These are phyloP conservation scores for Tulasnella sp. DNA, from an alignment of 768 basidiomycete species.

Conservation along the genomic window DNA sequence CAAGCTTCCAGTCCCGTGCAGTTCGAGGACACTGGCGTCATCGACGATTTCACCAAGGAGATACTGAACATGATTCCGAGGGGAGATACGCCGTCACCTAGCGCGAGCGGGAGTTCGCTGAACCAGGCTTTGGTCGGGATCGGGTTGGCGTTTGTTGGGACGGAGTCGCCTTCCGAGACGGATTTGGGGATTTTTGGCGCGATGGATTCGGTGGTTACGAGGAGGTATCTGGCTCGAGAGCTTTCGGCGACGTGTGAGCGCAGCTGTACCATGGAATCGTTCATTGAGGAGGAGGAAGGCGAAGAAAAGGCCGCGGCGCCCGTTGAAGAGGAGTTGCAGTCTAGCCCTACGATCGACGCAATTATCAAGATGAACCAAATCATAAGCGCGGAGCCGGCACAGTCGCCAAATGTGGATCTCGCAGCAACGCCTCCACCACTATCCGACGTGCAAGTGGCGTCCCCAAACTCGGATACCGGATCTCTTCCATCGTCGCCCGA, in stretches of 20 bases:
- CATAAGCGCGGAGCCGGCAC: not conserved
- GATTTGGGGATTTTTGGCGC: not conserved
- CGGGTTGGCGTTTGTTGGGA: not conserved
- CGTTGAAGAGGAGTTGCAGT: not conserved
- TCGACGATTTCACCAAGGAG: conserved; percentile 14
- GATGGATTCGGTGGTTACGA: not conserved
- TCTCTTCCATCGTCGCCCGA: not conserved
- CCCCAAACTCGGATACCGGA: not conserved
- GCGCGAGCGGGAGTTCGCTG: conserved; percentile 1
- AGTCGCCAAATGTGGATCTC: not conserved
- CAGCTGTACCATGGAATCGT: not conserved
- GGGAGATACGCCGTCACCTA: not conserved
- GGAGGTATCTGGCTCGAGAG: conserved; percentile 3
- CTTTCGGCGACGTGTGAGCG: not conserved
- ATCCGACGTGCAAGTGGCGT: not conserved
- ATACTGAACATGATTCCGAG: not conserved
- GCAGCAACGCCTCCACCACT: not conserved
- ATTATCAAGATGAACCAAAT: not conserved
- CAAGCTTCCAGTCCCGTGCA: not conserved
- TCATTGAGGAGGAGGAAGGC: not conserved
- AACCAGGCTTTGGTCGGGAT: conserved; percentile 9
- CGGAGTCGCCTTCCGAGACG: not conserved
- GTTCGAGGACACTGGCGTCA: not conserved
- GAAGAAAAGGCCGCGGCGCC: not conserved
- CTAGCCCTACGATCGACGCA: not conserved